phyloP scores from a whole-genome alignment of 148 eudicot genomes.

The Suaeda aralocaspica region DNA sequence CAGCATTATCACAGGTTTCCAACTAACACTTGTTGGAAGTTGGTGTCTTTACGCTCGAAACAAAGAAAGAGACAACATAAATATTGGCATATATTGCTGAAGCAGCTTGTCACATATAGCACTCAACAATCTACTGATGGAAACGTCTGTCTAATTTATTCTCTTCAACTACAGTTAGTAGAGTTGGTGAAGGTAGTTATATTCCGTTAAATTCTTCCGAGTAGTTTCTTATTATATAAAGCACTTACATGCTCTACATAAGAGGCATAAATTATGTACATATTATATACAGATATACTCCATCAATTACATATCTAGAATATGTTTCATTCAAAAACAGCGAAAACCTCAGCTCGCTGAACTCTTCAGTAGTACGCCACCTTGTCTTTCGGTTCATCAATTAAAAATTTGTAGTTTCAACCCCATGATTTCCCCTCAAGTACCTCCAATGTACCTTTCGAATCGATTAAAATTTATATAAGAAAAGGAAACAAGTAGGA shows the following conservation, averaged over 20 bases:
- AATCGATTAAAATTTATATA: neutral
- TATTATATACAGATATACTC: too few species aligned
- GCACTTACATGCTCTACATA: too few species aligned
- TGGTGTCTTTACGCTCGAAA: neutral
- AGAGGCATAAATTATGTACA: too few species aligned
- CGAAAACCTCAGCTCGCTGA: neutral
- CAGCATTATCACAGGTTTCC: neutral
- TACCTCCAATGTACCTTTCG: neutral
- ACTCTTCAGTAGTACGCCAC: neutral
- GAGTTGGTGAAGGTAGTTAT: neutral
- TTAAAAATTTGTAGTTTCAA: neutral
- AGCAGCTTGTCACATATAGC: neutral
- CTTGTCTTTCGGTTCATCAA: neutral
- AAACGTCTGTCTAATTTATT: neutral
- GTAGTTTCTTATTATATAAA: too few species aligned
- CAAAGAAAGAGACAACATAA: neutral
- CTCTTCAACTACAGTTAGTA: neutral
- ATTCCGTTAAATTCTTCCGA: neutral
- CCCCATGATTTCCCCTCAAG: neutral
- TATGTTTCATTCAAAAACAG: neutral
- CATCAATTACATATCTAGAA: neutral
- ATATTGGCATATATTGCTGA: too few species aligned
- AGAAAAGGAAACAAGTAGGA: slow-evolving; percentile 15
- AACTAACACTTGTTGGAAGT: neutral
- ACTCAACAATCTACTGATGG: neutral